Evolutionary conservation across 495 filamentous ascomycete genomes (phyloP).

Genomic region (Chlorociboria aeruginascens): DNA sequence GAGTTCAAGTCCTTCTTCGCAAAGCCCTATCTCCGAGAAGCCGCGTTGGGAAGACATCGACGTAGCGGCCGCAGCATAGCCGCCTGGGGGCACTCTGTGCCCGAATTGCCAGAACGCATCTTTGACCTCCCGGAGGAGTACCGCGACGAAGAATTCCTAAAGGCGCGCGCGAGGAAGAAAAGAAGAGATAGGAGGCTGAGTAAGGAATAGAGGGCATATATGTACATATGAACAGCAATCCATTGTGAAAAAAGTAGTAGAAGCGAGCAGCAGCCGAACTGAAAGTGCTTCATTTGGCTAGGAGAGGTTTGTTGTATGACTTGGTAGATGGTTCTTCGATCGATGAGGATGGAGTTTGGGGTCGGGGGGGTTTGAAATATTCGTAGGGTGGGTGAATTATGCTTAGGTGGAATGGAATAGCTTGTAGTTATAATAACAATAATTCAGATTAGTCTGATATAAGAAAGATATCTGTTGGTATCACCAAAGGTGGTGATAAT

Average conservation of each 20-base stretch:
- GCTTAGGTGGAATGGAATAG: not conserved
- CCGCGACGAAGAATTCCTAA: conserved; percentile 53
- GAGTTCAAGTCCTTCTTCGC: conserved; percentile 80
- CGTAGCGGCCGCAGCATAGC: conserved; percentile 41
- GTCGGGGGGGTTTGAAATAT: not conserved
- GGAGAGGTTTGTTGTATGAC: conserved; percentile 1
- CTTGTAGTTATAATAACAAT: too few relatives aligned
- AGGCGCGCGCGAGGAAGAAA: conserved; percentile 43
- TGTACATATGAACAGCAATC: not conserved
- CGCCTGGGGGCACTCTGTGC: conserved; percentile 74
- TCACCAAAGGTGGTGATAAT: too few relatives aligned
- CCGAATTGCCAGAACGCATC: conserved; percentile 53
- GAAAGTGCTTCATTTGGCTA: conserved; percentile 24
- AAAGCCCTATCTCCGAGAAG: conserved; percentile 63
- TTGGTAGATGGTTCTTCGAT: not conserved
- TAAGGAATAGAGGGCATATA: conserved; percentile 6
- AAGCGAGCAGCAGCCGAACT: conserved; percentile 13
- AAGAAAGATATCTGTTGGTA: too few relatives aligned
- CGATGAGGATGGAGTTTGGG: not conserved
- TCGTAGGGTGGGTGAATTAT: conserved; percentile 1
- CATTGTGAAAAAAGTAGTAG: not conserved
- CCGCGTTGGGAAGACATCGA: conserved; percentile 52
- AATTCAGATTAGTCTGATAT: too few relatives aligned
- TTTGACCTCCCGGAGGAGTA: conserved; percentile 67
- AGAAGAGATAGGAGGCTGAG: conserved; percentile 16